Base-by-base conservation (phyloP, 2,329 filamentous ascomycete genomes). In the Colletotrichum viniferum region DNA sequence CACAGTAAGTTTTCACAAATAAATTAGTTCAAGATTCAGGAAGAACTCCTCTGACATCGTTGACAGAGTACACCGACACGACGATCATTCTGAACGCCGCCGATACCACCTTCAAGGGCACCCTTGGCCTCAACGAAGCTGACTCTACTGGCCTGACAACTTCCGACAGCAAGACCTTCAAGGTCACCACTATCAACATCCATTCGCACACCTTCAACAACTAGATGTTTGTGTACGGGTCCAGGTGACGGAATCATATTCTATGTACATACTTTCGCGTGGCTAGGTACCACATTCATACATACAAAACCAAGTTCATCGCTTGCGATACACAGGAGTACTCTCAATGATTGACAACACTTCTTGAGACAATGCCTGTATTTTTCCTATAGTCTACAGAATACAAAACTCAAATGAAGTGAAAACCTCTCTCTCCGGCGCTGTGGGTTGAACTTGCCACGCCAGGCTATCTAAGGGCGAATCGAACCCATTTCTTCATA, bases 201-300 rank as follows among this genome's bases (percentile, higher is more conserved):
- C 66, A 69, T 21, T 24, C 66, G 14, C 55, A 69, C 18, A 69
- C 66, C 21, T 60, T 60, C 66, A 69, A 58, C 66, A 69, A 58
- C 66, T 68, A 48, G n/a, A 69, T 38, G 28, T 14, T 24, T 24
- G 9, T 18, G n/a, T 2, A 34, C 13, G 4, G 12, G 24, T 58
- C 13, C 55, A 52, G 10, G n/a, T 13, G 55, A 26, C 2, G 24
- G 3, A 5, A 12, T n/a, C 21, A 2, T 10, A 24, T 56, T 32
- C 43, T n/a, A 55, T 12, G 48, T 16, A 58, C 18, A 30, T 38
- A 38, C 7, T 30, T 28, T 30, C 2, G n/a, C 13, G 21, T 38
- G 60, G 60, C 30, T 16, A 58, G 24, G 21, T 58, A 26, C 55
- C 55, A 28, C 55, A 5, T 26, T 12, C 21, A 18, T 28, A 58